Evolutionary conservation across 495 filamentous ascomycete genomes (phyloP).

Genomic region (Pyrenula massariospora): DNA sequence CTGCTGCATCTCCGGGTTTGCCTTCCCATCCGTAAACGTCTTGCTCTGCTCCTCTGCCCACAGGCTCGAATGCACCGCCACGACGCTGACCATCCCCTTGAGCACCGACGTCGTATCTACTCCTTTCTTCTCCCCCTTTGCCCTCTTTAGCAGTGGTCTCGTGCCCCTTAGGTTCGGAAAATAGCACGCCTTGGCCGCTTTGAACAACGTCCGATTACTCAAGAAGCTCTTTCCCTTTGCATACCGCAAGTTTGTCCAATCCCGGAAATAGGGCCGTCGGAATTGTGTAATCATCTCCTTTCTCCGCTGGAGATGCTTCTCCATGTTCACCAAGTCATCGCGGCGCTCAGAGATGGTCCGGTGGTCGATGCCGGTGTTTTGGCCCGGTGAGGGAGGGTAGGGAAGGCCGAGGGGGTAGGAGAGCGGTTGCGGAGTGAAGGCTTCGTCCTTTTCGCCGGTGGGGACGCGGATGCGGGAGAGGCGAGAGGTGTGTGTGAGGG

Average conservation of each 20-base stretch:
- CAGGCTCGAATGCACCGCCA: constrained; percentile 63
- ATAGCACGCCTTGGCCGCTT: constrained; percentile 62
- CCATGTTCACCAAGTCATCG: constrained; percentile 73
- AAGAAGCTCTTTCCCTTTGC: constrained; percentile 82
- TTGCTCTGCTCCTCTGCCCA: constrained; percentile 80
- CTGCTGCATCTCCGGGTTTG: constrained; percentile 53
- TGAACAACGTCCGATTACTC: constrained; percentile 66
- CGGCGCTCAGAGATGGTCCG: constrained; percentile 56
- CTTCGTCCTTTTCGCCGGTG: constrained; percentile 39
- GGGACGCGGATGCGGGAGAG: constrained; percentile 9
- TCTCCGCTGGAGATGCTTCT: constrained; percentile 65
- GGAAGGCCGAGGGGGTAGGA: constrained; percentile 70
- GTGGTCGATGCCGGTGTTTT: constrained; percentile 68
- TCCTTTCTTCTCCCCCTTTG: neutral
- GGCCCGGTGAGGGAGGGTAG: constrained; percentile 56
- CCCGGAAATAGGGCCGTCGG: constrained; percentile 61
- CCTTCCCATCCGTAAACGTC: constrained; percentile 50
- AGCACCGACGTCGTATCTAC: constrained; percentile 64
- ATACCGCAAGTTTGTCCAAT: constrained; percentile 73
- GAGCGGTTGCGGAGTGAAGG: constrained; percentile 58
- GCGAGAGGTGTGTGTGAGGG: constrained; percentile 6
- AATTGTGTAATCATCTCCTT: constrained; percentile 49
- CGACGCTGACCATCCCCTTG: constrained; percentile 58
- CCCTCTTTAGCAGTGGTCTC: constrained; percentile 6
- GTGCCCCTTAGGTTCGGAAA: constrained; percentile 84